Conservation (phyloP, 2,329 filamentous ascomycete species). For the Diatrype stigma region DNA sequence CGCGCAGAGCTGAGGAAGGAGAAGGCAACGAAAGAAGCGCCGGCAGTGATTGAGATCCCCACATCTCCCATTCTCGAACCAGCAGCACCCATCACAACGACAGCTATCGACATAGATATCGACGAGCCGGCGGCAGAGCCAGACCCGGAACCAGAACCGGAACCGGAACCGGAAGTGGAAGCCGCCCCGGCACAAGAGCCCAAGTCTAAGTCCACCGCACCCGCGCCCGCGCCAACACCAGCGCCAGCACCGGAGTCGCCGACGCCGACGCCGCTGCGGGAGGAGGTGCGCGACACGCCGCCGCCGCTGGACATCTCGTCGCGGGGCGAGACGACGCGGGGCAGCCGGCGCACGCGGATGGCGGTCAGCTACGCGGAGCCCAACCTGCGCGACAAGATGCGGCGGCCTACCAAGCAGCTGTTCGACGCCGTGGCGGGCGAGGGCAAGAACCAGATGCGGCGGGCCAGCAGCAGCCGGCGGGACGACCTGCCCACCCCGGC, state of each 20-base stretch:
- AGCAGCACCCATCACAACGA: constrained; percentile 9
- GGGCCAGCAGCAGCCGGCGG: constrained; percentile 31
- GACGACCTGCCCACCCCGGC: constrained; percentile 14
- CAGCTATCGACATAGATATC: constrained; percentile 21
- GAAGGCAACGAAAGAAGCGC: constrained; percentile 17
- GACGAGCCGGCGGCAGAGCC: too few relatives aligned
- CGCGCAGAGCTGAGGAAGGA: constrained; percentile 18
- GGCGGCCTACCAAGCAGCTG: constrained; percentile 71
- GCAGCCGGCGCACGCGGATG: constrained; percentile 62
- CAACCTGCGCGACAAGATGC: constrained; percentile 78
- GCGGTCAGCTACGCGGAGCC: constrained; percentile 79
- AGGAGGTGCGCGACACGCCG: constrained; percentile 49
- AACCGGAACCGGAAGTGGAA: background rate
- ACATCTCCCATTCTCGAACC: constrained; percentile 13
- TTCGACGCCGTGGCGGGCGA: constrained; percentile 70
- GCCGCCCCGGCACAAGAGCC: background rate
- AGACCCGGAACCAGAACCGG: background rate
- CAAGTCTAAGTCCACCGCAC: constrained; percentile 29
- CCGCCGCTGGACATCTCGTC: constrained; percentile 55
- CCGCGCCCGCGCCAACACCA: constrained; percentile 35
- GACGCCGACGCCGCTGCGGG: constrained; percentile 33
- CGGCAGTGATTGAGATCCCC: constrained; percentile 26
- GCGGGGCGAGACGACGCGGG: constrained; percentile 55
- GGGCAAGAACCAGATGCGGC: constrained; percentile 43
- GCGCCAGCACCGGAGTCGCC: constrained; percentile 36